Evolutionary conservation across 768 basidiomycete species (phyloP).

Genomic region (Porpolomopsis calyptriformis): DNA sequence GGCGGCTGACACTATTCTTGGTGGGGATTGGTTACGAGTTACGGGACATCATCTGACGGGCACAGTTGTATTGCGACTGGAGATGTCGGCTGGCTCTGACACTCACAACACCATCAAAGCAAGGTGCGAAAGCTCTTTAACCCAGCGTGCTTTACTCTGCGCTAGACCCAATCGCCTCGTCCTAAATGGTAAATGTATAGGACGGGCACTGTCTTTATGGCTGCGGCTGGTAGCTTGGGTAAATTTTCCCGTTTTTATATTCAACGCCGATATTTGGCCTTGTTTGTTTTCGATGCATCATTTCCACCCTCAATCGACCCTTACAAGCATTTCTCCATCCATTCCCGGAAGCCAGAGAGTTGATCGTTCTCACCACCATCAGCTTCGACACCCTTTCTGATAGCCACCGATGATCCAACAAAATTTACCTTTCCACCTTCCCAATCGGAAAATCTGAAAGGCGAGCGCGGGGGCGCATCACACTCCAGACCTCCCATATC

Average conservation of each 20-base stretch:
- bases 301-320: no score
- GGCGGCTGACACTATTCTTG: no score
- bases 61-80: no score
- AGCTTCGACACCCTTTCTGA: background rate
- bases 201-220: slow-evolving; percentile 16
- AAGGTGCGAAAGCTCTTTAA: slow-evolving; percentile 12
- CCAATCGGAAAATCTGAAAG: slow-evolving; percentile 72
- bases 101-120: slow-evolving; percentile 16
- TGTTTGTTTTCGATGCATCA: no score
- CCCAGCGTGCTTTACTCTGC: slow-evolving; percentile 10
- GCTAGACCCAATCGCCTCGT: slow-evolving; percentile 17
- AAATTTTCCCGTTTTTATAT: background rate
- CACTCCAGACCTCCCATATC: slow-evolving; percentile 73
- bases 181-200: slow-evolving; percentile 7
- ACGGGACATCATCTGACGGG: no score
- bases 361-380: slow-evolving; percentile 1
- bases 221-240: slow-evolving; percentile 3
- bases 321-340: background rate
- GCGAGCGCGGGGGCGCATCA: slow-evolving; percentile 36
- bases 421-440: slow-evolving; percentile 74
- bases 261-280: no score
- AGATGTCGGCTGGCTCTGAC: slow-evolving; percentile 21
- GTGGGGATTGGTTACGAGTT: no score
- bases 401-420: slow-evolving; percentile 44
- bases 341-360: background rate